Percentiles rank a stretch among this genome's conserved stretches.
These are phyloP conservation scores for Serendipita indica DNA, from an alignment of 768 basidiomycete species.

Conservation along the genomic window DNA sequence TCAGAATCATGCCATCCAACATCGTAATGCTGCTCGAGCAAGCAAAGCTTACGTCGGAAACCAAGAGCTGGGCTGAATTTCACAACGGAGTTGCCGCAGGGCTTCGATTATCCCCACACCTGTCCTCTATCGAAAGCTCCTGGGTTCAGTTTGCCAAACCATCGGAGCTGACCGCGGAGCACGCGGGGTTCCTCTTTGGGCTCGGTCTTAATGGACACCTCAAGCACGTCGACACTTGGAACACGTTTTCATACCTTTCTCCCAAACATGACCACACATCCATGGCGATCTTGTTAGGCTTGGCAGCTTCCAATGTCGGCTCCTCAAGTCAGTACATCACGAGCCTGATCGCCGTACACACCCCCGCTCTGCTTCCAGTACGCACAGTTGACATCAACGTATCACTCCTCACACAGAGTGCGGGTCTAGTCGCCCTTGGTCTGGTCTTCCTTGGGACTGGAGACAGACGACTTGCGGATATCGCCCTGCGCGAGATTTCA, in stretches of 20 bases:
- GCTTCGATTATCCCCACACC: constrained; percentile 63
- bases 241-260: constrained; percentile 88
- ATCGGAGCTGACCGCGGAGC: constrained; percentile 73
- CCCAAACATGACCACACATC: constrained; percentile 94
- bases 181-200: constrained; percentile 92
- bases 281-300: constrained; percentile 83
- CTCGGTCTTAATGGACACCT: constrained; percentile 87
- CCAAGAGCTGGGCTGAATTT: constrained; percentile 86
- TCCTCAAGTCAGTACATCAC: constrained; percentile 77
- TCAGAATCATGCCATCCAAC: constrained; percentile 62
- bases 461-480: constrained; percentile 84
- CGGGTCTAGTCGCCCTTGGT: constrained; percentile 77
- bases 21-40: constrained; percentile 45
- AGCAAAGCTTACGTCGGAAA: constrained; percentile 61
- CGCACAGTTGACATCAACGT: constrained; percentile 82
- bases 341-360: constrained; percentile 82
- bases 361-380: constrained; percentile 79
- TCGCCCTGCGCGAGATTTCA: constrained; percentile 72
- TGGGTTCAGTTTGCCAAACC: constrained; percentile 97
- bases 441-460: constrained; percentile 79
- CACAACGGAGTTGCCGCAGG: constrained; percentile 94
- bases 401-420: constrained; percentile 75
- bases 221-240: constrained; percentile 81
- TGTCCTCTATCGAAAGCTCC: constrained; percentile 68
- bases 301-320: constrained; percentile 81